These are phyloP conservation scores for Brassica juncea DNA, from an alignment of 345 rosid species.

Conservation along the genomic window DNA sequence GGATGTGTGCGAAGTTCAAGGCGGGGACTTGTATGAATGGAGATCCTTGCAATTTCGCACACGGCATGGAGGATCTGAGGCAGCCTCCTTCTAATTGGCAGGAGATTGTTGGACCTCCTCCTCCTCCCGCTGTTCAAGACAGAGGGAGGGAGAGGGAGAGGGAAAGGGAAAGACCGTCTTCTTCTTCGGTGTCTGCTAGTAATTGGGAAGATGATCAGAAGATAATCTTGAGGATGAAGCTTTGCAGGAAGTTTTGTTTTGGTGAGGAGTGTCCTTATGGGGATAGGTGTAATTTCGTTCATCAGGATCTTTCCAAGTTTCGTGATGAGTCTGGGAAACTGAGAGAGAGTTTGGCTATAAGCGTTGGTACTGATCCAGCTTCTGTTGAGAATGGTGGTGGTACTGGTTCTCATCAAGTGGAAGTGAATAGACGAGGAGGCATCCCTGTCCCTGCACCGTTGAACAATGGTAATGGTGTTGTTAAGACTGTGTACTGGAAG, in stretches of 20 bases:
- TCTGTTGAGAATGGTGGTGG: conserved; percentile 40
- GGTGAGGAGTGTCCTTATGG: conserved; percentile 98
- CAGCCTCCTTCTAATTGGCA: conserved; percentile 98
- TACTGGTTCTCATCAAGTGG: conserved; percentile 43
- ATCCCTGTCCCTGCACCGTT: conserved; percentile 11
- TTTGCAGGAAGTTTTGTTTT: conserved; percentile 86
- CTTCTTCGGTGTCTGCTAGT: conserved; percentile 18
- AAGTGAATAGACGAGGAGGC: conserved; percentile 50
- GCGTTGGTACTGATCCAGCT: conserved; percentile 40
- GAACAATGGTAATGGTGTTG: conserved; percentile 35
- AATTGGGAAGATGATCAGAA: conserved; percentile 87
- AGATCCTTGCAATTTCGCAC: conserved; percentile 91
- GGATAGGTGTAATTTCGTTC: conserved; percentile 89
- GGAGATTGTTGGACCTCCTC: conserved; percentile 67
- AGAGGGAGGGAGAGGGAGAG: conserved; percentile 18
- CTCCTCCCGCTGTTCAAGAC: not conserved
- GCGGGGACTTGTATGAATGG: conserved; percentile 75
- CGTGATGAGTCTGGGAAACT: conserved; percentile 66
- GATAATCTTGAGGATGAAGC: conserved; percentile 89
- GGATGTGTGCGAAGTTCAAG: conserved; percentile 77
- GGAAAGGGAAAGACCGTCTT: conserved; percentile 52
- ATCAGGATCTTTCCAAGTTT: conserved; percentile 74
- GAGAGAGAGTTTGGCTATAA: conserved; percentile 79
- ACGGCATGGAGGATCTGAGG: conserved; percentile 82
- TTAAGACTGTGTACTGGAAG: conserved; percentile 84